Evolutionary conservation across 768 basidiomycete genomes (phyloP), one percentile per base, ranked within the genome.

Genomic region (Hygrophorus pudorinus): DNA sequence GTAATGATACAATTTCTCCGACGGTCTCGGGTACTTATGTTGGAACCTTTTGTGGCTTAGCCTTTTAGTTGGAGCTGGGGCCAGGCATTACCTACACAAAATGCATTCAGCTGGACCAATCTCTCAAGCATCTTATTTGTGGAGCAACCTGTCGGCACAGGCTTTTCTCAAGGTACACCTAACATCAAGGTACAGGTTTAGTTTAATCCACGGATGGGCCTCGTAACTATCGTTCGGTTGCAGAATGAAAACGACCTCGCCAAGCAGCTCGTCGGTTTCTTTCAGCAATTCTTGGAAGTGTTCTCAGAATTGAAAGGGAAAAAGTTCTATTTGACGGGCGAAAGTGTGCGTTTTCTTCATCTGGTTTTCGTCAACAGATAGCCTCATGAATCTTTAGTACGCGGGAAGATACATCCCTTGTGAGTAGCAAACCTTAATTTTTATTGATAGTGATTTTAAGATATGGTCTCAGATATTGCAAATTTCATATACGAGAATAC

Each of bases 91-190:
- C 77, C 83, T 2, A 81, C 72, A 1, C 65, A 58, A 4, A 87
- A 85, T 42, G 68, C 79, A 50, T 72, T 70, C 51, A 83, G 81
- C 58, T 87, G 85, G 85, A 86, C 85, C 0, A 87, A 86, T 53
- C 66, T 87, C 6, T 83, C 82, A 2, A 84, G 79, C 44, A 60
- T 85, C 5, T 62, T 86, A 13, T 88, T 73, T 68, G 74, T 87
- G 9, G 85, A 88, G 50, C 85, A 86, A 50, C 85, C 85, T 2
- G 78, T 87, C 24, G 85, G 85, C 4, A 86, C 84, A 4, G 85
- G 85, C 0, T 87, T 79, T 57, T 81, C 81, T 2, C 80, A 81
- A 48, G 85, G 85, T 13, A 65, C 48, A 11, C 82, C 85, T 0
- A 75, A 78, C 46, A 78, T 79, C 49, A 59, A 67, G 57, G 72